Evolutionary conservation across 352 stramenopile genomes (phyloP).

Genomic region (Phytophthora parvispora): DNA sequence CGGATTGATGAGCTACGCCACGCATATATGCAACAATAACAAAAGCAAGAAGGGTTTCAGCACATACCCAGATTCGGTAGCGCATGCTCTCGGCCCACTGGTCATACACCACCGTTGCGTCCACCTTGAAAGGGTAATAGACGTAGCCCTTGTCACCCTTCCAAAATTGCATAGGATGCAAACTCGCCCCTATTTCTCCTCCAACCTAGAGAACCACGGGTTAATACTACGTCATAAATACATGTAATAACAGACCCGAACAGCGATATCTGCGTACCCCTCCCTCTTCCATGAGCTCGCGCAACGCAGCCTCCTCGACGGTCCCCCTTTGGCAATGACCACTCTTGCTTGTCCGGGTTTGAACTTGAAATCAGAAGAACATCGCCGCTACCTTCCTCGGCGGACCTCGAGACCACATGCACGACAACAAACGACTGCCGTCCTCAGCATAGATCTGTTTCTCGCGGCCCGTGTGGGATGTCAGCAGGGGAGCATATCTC

Average conservation of each 20-base stretch:
- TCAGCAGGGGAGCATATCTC: not conserved
- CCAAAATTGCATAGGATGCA: not conserved
- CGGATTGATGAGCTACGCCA: not conserved
- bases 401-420: not conserved
- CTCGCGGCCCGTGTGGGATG: not conserved
- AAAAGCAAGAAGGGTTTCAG: not conserved
- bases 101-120: not conserved
- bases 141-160: not conserved
- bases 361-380: slow-evolving; percentile 29
- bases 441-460: not conserved
- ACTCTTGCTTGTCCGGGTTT: slow-evolving; percentile 18
- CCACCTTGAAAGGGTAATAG: not conserved
- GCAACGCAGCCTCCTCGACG: slow-evolving; percentile 5
- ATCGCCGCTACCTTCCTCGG: not conserved
- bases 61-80: not conserved
- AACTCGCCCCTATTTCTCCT: not conserved
- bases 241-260: not conserved
- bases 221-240: not conserved
- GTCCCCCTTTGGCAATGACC: slow-evolving; percentile 21
- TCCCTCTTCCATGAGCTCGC: slow-evolving; percentile 27
- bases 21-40: no score
- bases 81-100: not conserved
- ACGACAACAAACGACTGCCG: not conserved
- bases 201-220: not conserved
- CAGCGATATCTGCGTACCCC: slow-evolving; percentile 8